phyloP scores from a whole-genome alignment of 257 asterid genomes.

The Gardenia jasminoides region DNA sequence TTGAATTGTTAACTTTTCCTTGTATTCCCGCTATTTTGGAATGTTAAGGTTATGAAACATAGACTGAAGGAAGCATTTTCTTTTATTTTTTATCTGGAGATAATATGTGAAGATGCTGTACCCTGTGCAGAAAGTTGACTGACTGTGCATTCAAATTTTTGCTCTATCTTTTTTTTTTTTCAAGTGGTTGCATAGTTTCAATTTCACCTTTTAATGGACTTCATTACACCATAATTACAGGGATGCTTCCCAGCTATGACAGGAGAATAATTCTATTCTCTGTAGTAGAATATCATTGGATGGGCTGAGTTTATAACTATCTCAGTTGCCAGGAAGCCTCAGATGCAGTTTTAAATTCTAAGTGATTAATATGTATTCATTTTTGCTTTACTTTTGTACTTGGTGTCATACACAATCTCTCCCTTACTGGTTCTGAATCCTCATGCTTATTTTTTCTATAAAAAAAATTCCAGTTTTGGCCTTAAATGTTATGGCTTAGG shows the following conservation, averaged over 20 bases:
- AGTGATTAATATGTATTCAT: background rate
- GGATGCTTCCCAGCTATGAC: background rate
- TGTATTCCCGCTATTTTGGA: too few relatives aligned
- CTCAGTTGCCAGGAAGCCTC: background rate
- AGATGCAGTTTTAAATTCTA: background rate
- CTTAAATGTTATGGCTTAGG: background rate
- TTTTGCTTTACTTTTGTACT: background rate
- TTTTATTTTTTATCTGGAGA: background rate
- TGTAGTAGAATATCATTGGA: background rate
- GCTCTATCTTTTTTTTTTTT: too few relatives aligned
- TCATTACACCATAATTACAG: background rate
- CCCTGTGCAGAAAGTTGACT: background rate
- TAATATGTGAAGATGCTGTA: background rate
- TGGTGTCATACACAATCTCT: background rate
- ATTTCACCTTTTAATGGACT: background rate
- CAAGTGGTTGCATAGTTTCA: background rate
- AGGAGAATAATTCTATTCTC: background rate
- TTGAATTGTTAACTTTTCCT: background rate
- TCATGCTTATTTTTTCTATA: background rate
- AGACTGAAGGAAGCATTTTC: background rate
- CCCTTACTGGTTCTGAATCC: too few relatives aligned
- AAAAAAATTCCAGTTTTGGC: background rate
- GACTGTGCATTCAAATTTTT: background rate
- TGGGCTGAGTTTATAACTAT: background rate
- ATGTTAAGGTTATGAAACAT: too few relatives aligned